Conservation (phyloP, 2,329 filamentous ascomycete species). For the Penicillium sp. region DNA sequence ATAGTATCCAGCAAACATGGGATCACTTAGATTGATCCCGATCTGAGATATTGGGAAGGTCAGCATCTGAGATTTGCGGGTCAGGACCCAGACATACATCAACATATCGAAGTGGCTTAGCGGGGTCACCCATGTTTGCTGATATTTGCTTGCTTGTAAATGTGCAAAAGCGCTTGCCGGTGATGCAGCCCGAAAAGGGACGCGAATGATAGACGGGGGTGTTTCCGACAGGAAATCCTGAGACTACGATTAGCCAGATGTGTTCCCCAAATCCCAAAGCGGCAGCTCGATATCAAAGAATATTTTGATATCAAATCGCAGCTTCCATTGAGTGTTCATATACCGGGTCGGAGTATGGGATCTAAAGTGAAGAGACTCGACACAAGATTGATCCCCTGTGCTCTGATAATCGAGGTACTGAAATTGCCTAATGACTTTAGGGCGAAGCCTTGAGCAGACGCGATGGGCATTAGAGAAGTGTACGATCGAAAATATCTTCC, state of each 20-base stretch:
- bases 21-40: constrained; percentile 93
- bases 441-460: constrained; percentile 6
- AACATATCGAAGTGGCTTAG: constrained; percentile 42
- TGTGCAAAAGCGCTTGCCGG: constrained; percentile 8
- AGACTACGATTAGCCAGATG: neutral
- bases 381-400: constrained; percentile 2
- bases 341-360: neutral
- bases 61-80: neutral
- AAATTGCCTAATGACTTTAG: constrained; percentile 15
- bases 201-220: neutral
- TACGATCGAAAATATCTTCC: neutral
- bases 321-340: neutral
- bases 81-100: constrained; percentile 37
- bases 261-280: neutral
- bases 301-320: neutral
- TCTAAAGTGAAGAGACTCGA: neutral
- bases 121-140: constrained; percentile 34
- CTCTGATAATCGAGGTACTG: constrained; percentile 5
- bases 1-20: constrained; percentile 80
- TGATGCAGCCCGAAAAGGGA: neutral
- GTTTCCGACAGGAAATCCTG: neutral
- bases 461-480: constrained; percentile 18
- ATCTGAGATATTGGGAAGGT: constrained; percentile 48
- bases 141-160: constrained; percentile 3
- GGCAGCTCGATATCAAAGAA: neutral